Conservation (phyloP, 192 early-diverging fungal genomes). For the Mortierella hygrophila region DNA sequence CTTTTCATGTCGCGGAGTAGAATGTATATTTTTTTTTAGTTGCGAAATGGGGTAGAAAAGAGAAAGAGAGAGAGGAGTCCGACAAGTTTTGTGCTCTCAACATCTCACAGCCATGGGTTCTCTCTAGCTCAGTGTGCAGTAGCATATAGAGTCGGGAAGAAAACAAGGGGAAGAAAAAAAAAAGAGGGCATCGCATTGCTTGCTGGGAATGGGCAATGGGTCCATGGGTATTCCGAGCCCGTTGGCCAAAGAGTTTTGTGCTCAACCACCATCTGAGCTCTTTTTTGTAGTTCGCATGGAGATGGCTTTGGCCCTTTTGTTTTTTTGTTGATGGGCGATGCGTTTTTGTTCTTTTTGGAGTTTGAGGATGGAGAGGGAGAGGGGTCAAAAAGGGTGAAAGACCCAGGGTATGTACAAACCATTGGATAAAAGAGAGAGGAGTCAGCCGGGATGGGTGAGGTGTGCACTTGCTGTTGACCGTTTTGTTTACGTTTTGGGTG, state of each 20-base stretch:
- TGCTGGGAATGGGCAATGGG: slow-evolving; percentile 42
- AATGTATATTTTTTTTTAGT: neutral
- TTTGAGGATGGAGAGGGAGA: neutral
- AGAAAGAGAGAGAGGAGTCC: neutral
- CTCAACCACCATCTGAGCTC: slow-evolving; percentile 10
- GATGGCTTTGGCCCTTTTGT: neutral
- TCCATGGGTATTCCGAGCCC: slow-evolving; percentile 30
- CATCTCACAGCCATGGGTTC: neutral
- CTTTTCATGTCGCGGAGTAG: neutral
- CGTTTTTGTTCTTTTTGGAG: slow-evolving; percentile 8
- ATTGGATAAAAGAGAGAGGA: neutral
- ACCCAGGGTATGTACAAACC: neutral
- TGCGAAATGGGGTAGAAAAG: neutral
- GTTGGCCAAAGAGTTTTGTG: neutral
- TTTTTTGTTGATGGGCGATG: neutral
- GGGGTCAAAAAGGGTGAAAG: neutral
- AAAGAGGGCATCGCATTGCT: slow-evolving; percentile 37
- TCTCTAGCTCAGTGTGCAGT: neutral
- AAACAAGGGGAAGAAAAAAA: neutral
- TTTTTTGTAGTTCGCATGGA: neutral
- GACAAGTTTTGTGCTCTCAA: slow-evolving; percentile 14
- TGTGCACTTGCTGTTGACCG: neutral
- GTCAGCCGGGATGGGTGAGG: neutral
- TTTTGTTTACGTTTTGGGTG: slow-evolving; percentile 9
- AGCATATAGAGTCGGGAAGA: neutral